Evolutionary conservation across 2,329 filamentous ascomycete genomes (phyloP), one percentile per base, ranked within the genome.

Genomic region (Thelonectria rubi): DNA sequence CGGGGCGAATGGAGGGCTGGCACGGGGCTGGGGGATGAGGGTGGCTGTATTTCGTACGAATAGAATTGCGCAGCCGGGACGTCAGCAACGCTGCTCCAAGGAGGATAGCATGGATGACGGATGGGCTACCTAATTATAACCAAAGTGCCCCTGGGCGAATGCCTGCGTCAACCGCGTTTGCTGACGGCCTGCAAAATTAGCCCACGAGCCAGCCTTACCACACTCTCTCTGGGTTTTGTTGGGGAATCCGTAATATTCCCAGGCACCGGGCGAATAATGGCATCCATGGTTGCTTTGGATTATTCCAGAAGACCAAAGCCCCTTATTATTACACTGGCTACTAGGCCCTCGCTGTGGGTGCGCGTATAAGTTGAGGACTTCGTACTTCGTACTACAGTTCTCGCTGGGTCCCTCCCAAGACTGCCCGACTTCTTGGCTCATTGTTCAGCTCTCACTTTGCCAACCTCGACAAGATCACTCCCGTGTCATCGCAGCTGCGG

Each of bases 311-410:
- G 48, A 24, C 30, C 24, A 32, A 37, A 21, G 24, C 48, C 58
- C 58, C 53, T 24, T 57, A 34, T 34, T 34, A 34, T 24, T 24
- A 24, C 7, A 8, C 5, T 24, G 7, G 24, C 24, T 24, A 24
- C 4, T 8, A 30, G 26, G 26, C 26, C 26, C 26, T 71, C 51
- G 62, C 43, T 58, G 11, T 69, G 65, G 5, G 8, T 66, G 62
- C 68, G 69, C 68, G 68, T 65, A 69, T 64, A 30, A 30, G 26
- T 30, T 30, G 26, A 30, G 26, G n/a, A 65, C 39, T 61, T 51
- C 60, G 51, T 18, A 8, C 34, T 37, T 37, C 34, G 34, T 37
- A 37, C 34, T 30, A 10, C 32, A 34, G 58, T 58, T 30, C 62
- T 58, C 48, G 45, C 52, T 42, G 55, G 59, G 58, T 56, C 60